Conservation (phyloP, 495 filamentous ascomycete genomes). For the Entonaema liquescens region DNA sequence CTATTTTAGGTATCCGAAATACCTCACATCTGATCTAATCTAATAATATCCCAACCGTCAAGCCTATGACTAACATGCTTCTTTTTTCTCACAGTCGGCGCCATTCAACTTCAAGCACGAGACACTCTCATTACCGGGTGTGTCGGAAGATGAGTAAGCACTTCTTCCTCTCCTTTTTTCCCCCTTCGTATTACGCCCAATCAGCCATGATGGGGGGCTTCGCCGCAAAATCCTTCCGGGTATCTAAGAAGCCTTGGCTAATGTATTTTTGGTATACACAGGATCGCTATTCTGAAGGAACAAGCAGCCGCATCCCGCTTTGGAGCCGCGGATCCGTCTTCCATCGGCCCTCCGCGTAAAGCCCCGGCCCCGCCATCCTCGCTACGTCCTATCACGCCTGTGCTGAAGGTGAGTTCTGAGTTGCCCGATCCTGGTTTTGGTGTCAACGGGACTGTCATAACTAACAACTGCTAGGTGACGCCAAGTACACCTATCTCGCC, state of each 20-base stretch:
- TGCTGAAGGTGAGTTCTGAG: conserved; percentile 29
- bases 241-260: background rate
- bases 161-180: conserved; percentile 2
- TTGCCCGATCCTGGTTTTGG: background rate
- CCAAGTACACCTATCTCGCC: conserved; percentile 37
- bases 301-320: conserved; percentile 52
- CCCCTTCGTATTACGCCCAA: conserved; percentile 21
- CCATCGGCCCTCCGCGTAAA: conserved; percentile 41
- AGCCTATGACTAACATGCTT: conserved; percentile 33
- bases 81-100: conserved; percentile 47
- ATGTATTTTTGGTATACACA: conserved; percentile 6
- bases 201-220: background rate
- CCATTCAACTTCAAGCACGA: conserved; percentile 59
- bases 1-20: conserved; percentile 1
- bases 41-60: background rate
- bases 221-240: conserved; percentile 16
- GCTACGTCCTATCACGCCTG: conserved; percentile 24
- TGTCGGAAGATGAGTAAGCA: conserved; percentile 56
- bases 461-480: conserved; percentile 12
- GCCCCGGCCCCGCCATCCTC: conserved; percentile 36
- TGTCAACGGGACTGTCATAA: no score
- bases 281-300: conserved; percentile 52
- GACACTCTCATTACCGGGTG: conserved; percentile 48
- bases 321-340: conserved; percentile 39
- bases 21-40: background rate